phyloP scores from a whole-genome alignment of 2,329 filamentous ascomycete genomes.

The Trichoderma endophyticum region DNA sequence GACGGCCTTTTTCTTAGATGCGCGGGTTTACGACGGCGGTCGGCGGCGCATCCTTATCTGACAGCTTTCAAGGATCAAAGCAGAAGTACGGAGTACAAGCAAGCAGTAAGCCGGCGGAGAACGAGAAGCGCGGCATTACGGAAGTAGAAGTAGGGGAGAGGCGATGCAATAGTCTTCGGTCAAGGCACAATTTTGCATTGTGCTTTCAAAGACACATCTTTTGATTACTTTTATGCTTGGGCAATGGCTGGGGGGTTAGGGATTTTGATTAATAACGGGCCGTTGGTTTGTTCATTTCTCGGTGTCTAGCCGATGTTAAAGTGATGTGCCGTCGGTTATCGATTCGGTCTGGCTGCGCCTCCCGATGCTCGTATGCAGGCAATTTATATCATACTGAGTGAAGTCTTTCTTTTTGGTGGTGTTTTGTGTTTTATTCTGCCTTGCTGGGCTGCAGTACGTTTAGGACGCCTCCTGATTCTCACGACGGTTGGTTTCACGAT shows the following conservation, averaged over 20 bases:
- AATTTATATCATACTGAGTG: neutral
- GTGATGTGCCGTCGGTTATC: conserved; percentile 9
- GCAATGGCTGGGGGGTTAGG: neutral
- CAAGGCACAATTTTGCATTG: neutral
- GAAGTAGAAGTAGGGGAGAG: neutral
- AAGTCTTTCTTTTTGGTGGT: neutral
- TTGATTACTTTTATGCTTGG: neutral
- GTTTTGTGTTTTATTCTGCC: neutral
- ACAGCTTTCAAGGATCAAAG: neutral
- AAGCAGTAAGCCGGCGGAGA: neutral
- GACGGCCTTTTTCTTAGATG: neutral
- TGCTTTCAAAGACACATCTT: neutral
- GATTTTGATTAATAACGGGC: neutral
- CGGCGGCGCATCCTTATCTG: neutral
- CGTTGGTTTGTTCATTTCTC: neutral
- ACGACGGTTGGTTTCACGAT: neutral
- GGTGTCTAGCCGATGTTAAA: neutral
- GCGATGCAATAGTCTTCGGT: neutral
- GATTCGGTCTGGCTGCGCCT: neutral
- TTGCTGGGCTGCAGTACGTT: neutral
- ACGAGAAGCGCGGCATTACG: neutral
- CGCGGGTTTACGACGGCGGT: neutral
- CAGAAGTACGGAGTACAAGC: neutral
- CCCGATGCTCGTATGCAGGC: conserved; percentile 6
- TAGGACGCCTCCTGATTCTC: neutral